Conservation (phyloP, 441 rosid genomes). For the Euphorbia neoarborescens region DNA sequence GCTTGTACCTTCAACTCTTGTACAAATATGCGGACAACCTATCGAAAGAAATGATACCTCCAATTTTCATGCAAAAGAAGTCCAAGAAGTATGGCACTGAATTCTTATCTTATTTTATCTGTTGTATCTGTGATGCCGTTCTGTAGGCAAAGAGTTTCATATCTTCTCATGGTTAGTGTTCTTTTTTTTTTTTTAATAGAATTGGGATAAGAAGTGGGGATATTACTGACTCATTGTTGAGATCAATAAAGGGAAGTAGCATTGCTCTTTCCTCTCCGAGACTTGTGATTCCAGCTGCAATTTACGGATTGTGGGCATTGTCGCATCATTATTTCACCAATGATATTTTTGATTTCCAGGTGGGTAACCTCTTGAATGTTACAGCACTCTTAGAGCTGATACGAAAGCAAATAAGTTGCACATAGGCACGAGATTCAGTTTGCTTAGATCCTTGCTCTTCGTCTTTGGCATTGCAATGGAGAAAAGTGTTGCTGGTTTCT, state of each 20-base stretch:
- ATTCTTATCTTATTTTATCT: slow-evolving; percentile 9
- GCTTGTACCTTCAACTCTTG: slow-evolving; percentile 85
- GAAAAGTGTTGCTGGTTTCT: too few relatives aligned
- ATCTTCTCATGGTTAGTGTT: slow-evolving; percentile 11
- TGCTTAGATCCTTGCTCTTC: too few relatives aligned
- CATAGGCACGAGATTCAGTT: too few relatives aligned
- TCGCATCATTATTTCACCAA: slow-evolving; percentile 50
- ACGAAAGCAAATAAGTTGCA: background rate
- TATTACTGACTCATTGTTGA: slow-evolving; percentile 50
- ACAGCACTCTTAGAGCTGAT: background rate
- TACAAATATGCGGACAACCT: slow-evolving; percentile 56
- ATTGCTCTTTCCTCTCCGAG: slow-evolving; percentile 87
- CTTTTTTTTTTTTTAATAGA: slow-evolving; percentile 35
- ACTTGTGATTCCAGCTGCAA: slow-evolving; percentile 67
- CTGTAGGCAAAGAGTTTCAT: background rate
- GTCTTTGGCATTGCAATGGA: too few relatives aligned
- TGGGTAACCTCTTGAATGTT: slow-evolving; percentile 43
- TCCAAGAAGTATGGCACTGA: slow-evolving; percentile 43
- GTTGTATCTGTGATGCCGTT: background rate
- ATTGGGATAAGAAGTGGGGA: slow-evolving; percentile 84
- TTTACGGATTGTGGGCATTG: slow-evolving; percentile 69
- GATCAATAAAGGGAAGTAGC: slow-evolving; percentile 51
- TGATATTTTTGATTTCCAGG: slow-evolving; percentile 80
- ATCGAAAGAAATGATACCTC: slow-evolving; percentile 63
- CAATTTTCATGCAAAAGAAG: slow-evolving; percentile 59